Percentiles rank a stretch among this genome's conserved stretches.
Conservation (phyloP, 2,329 filamentous ascomycete species). For the Sarocladium oryzae region DNA sequence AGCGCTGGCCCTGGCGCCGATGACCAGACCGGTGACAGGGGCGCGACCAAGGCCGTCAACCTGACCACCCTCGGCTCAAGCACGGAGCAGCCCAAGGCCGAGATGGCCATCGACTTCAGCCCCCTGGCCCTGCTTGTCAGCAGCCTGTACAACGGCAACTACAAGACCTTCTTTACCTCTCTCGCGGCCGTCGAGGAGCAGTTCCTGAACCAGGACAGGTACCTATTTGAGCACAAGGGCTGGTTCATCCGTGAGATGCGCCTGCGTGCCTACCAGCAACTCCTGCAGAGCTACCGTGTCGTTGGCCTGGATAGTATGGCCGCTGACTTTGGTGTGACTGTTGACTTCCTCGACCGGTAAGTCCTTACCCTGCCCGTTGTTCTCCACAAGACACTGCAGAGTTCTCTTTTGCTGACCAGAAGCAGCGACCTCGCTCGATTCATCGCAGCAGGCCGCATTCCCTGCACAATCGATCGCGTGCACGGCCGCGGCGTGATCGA, state of each 20-base stretch:
- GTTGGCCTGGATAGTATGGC: conserved; percentile 98
- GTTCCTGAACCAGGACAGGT: conserved; percentile 90
- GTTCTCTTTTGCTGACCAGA: too few species aligned
- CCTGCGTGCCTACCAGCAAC: conserved; percentile 89
- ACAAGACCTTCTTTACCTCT: conserved; percentile 87
- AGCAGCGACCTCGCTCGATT: conserved; percentile 96
- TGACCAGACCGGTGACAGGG: conserved; percentile 61
- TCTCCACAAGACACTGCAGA: too few species aligned
- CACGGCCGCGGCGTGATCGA: conserved; percentile 95
- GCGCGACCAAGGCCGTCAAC: conserved; percentile 66
- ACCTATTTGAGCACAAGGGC: conserved; percentile 88
- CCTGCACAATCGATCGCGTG: conserved; percentile 96
- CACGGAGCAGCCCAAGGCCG: conserved; percentile 67
- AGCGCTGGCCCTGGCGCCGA: conserved; percentile 78
- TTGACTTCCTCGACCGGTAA: conserved; percentile 92
- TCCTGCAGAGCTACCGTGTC: conserved; percentile 94
- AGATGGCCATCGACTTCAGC: conserved; percentile 81
- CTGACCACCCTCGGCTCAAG: conserved; percentile 73
- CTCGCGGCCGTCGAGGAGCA: conserved; percentile 86
- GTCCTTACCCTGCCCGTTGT: conserved; percentile 22
- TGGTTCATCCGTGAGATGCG: conserved; percentile 99
- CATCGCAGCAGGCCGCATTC: conserved; percentile 88
- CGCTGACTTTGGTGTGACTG: conserved; percentile 89
- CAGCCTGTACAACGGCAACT: conserved; percentile 89
- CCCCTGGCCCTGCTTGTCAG: conserved; percentile 81